These are phyloP conservation scores for Torulaspora delbrueckii DNA, from an alignment of 805 yeast species.

Conservation along the genomic window DNA sequence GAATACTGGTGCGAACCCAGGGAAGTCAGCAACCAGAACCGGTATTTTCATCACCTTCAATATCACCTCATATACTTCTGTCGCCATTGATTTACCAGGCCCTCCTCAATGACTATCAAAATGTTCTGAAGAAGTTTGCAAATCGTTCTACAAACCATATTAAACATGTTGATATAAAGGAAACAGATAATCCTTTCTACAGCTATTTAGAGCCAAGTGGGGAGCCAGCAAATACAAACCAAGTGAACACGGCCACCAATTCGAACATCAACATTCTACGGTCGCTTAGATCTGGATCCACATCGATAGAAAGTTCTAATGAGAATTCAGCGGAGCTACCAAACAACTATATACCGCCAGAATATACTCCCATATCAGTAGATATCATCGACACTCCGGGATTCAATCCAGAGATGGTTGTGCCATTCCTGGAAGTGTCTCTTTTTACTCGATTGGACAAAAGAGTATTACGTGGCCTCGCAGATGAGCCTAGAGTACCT, in stretches of 20 bases:
- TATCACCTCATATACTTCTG: conserved; percentile 31
- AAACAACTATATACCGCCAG: conserved; percentile 43
- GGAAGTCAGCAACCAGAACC: conserved; percentile 27
- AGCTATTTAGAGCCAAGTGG: conserved; percentile 8
- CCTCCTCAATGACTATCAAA: conserved; percentile 25
- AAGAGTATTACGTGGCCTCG: conserved; percentile 55
- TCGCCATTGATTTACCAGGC: conserved; percentile 40
- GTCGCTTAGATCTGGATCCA: conserved; percentile 6
- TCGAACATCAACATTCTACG: conserved; percentile 17
- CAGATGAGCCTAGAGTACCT: conserved; percentile 56
- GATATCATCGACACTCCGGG: conserved; percentile 76
- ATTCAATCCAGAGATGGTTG: conserved; percentile 57
- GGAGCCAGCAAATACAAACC: conserved; percentile 1
- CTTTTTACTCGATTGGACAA: conserved; percentile 56
- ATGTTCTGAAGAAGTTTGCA: conserved; percentile 15
- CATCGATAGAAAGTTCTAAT: background rate
- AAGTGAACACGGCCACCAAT: conserved; percentile 13
- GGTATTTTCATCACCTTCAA: conserved; percentile 30
- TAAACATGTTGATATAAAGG: conserved; percentile 12
- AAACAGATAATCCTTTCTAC: conserved; percentile 12
- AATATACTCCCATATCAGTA: conserved; percentile 53
- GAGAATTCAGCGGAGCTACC: conserved; percentile 14
- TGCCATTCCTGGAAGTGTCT: conserved; percentile 73
- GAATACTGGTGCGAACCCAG: conserved; percentile 37
- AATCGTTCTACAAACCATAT: conserved; percentile 17